Evolutionary conservation across 176 grass and related monocot species (phyloP).

Genomic region (Sorghum bicolor): DNA sequence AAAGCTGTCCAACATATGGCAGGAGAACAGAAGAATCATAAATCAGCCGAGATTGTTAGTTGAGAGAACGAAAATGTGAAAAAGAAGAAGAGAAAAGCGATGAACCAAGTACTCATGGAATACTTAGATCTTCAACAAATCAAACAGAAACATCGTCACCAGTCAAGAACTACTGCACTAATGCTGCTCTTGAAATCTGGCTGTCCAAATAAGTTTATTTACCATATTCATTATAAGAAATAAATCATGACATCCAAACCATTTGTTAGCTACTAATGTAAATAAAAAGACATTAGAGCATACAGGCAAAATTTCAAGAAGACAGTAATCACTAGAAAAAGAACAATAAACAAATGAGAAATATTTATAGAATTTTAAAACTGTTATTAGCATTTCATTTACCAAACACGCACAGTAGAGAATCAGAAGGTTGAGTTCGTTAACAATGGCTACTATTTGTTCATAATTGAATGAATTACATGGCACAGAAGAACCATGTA

Average conservation of each 20-base stretch:
- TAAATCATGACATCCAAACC: neutral
- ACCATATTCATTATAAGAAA: neutral
- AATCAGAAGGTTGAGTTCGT: neutral
- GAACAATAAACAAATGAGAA: neutral
- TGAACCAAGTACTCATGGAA: neutral
- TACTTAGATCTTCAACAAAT: neutral
- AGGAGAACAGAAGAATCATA: neutral
- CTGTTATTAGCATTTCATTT: neutral
- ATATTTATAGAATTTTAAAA: conserved; percentile 1
- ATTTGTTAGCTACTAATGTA: conserved; percentile 1
- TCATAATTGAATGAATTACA: neutral
- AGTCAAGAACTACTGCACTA: neutral
- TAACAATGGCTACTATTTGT: neutral
- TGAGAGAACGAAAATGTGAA: neutral
- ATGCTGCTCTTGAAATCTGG: neutral
- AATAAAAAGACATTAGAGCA: neutral
- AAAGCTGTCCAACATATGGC: neutral
- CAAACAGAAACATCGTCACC: neutral
- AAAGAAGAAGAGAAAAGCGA: neutral
- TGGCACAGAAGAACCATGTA: conserved; percentile 8
- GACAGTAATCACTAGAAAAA: neutral
- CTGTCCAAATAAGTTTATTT: neutral
- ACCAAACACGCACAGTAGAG: neutral
- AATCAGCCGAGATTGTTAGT: neutral
- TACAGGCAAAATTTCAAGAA: neutral